A percentile compares a stretch with the other conserved stretches of the same genome.
phyloP scores from a whole-genome alignment of 495 filamentous ascomycete genomes.

The Podospora pseudocomata region DNA sequence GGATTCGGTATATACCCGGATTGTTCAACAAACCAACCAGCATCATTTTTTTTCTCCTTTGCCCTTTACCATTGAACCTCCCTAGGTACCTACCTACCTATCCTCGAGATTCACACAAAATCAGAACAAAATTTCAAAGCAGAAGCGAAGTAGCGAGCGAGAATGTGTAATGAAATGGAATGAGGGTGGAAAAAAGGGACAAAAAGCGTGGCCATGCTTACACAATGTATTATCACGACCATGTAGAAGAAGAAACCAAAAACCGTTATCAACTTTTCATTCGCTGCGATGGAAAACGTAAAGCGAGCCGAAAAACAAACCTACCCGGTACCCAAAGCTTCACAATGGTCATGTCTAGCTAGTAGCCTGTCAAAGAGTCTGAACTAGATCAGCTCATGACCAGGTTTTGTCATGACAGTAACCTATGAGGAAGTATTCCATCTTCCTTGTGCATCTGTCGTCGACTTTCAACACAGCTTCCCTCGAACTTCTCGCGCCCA shows the following conservation, averaged over 20 bases:
- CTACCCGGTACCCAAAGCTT: no score
- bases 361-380: no score
- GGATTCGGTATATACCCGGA: conserved; percentile 6
- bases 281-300: no score
- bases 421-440: no score
- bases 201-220: neutral
- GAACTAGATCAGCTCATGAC: no score
- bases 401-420: no score
- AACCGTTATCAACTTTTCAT: neutral
- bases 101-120: neutral
- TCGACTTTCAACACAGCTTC: no score
- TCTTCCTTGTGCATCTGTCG: no score
- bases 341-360: no score
- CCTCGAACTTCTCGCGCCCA: no score
- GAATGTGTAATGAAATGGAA: conserved; percentile 7
- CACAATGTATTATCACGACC: neutral
- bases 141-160: neutral
- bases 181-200: neutral
- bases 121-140: neutral
- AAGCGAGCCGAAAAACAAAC: no score
- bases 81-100: neutral
- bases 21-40: conserved; percentile 4
- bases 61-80: neutral
- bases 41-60: neutral
- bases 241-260: neutral